phyloP scores from a whole-genome alignment of 2,329 filamentous ascomycete genomes.

The Fusarium sp. region DNA sequence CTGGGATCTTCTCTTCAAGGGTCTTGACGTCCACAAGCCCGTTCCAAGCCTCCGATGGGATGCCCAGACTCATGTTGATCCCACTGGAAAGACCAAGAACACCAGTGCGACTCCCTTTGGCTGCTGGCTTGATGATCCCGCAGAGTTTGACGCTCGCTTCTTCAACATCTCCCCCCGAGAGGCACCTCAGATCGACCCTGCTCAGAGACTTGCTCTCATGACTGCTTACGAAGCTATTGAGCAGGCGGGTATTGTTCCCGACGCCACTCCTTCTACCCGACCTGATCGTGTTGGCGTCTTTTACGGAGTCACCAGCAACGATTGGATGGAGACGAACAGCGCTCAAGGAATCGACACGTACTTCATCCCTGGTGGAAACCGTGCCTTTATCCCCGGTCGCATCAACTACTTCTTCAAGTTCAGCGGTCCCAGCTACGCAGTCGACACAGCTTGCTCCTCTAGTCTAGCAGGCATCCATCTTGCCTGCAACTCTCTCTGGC shows the following conservation, averaged over 20 bases:
- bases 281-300: slow-evolving; percentile 74
- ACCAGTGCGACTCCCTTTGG: slow-evolving; percentile 59
- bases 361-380: slow-evolving; percentile 57
- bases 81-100: slow-evolving; percentile 72
- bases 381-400: slow-evolving; percentile 67
- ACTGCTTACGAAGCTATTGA: slow-evolving; percentile 78
- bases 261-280: slow-evolving; percentile 72
- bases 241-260: slow-evolving; percentile 73
- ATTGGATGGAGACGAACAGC: slow-evolving; percentile 83
- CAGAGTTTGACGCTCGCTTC: slow-evolving; percentile 75
- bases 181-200: slow-evolving; percentile 66
- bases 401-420: slow-evolving; percentile 87
- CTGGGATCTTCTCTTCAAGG: slow-evolving; percentile 74
- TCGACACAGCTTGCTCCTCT: slow-evolving; percentile 85
- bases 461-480: slow-evolving; percentile 79
- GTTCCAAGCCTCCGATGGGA: slow-evolving; percentile 53
- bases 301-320: slow-evolving; percentile 82
- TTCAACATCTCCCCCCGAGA: slow-evolving; percentile 74
- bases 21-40: slow-evolving; percentile 71
- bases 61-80: slow-evolving; percentile 54
- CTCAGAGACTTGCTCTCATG: slow-evolving; percentile 72
- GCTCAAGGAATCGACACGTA: slow-evolving; percentile 74
- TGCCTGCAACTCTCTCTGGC: slow-evolving; percentile 75
- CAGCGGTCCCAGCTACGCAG: slow-evolving; percentile 76
- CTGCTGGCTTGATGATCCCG: slow-evolving; percentile 71